Evolutionary conservation across 2,329 filamentous ascomycete genomes (phyloP).

Genomic region (Penicillium polonicum): DNA sequence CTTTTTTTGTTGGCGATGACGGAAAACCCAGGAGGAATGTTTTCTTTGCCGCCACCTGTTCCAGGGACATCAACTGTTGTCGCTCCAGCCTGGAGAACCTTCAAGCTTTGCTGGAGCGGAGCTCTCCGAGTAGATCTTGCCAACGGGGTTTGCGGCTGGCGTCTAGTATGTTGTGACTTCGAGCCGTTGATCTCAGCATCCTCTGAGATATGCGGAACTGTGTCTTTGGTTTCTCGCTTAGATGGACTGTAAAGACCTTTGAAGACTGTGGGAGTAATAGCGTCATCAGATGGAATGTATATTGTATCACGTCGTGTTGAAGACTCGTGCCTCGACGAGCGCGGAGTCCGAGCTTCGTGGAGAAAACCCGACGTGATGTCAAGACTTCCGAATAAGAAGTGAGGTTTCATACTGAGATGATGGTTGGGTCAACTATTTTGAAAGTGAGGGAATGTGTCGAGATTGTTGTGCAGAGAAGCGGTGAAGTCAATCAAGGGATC

Average conservation of each 20-base stretch:
- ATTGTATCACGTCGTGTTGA: slow-evolving; percentile 38
- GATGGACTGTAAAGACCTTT: slow-evolving; percentile 46
- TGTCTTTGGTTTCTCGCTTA: slow-evolving; percentile 25
- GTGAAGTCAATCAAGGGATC: slow-evolving; percentile 10
- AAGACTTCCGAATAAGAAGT: background rate
- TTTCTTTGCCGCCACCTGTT: slow-evolving; percentile 61
- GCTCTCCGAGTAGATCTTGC: slow-evolving; percentile 34
- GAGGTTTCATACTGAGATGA: background rate
- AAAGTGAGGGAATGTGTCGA: background rate
- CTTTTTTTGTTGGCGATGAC: slow-evolving; percentile 20
- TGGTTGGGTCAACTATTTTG: background rate
- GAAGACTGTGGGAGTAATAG: slow-evolving; percentile 43
- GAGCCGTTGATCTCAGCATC: slow-evolving; percentile 32
- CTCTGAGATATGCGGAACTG: slow-evolving; percentile 9
- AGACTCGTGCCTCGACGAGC: slow-evolving; percentile 28
- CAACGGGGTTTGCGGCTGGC: slow-evolving; percentile 26
- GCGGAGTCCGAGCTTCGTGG: slow-evolving; percentile 34
- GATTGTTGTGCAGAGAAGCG: slow-evolving; percentile 6
- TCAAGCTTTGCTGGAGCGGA: slow-evolving; percentile 49
- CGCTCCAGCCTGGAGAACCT: slow-evolving; percentile 42
- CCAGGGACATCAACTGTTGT: slow-evolving; percentile 50
- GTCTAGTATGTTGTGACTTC: slow-evolving; percentile 38
- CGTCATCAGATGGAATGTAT: slow-evolving; percentile 45
- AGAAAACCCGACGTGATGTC: slow-evolving; percentile 28
- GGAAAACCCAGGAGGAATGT: slow-evolving; percentile 53